Evolutionary conservation across 2,329 filamentous ascomycete species (phyloP).

Genomic region (Aureobasidium sp.): DNA sequence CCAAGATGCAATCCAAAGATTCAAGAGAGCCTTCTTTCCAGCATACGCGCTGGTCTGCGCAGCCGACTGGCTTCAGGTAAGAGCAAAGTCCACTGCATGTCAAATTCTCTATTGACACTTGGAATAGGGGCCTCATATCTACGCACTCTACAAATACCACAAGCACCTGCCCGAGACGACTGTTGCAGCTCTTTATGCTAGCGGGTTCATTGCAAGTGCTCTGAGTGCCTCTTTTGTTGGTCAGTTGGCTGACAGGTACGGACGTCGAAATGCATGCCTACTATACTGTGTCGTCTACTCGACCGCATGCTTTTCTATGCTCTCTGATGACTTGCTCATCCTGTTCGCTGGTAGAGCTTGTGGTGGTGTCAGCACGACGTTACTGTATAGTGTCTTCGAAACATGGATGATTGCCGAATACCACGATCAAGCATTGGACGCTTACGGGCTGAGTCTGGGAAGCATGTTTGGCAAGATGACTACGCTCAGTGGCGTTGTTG

Average conservation of each 20-base stretch:
- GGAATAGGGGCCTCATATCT: constrained; percentile 41
- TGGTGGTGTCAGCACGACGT: constrained; percentile 49
- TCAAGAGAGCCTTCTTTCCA: constrained; percentile 39
- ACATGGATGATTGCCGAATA: constrained; percentile 57
- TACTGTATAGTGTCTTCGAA: constrained; percentile 55
- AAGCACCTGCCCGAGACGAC: constrained; percentile 40
- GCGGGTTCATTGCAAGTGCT: constrained; percentile 45
- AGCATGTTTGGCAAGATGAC: constrained; percentile 49
- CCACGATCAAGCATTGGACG: constrained; percentile 39
- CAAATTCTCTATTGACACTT: not conserved
- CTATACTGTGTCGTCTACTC: constrained; percentile 50
- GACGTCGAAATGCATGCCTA: constrained; percentile 48
- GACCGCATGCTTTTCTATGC: constrained; percentile 46
- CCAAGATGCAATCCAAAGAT: constrained; percentile 27
- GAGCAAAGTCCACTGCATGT: constrained; percentile 21
- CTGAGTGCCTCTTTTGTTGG: constrained; percentile 45
- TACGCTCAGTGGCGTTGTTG: constrained; percentile 49
- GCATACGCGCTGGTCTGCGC: constrained; percentile 39
- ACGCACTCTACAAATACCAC: constrained; percentile 48
- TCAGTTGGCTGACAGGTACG: constrained; percentile 43
- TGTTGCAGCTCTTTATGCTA: constrained; percentile 42
- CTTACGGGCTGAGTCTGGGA: constrained; percentile 40
- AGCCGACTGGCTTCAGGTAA: constrained; percentile 40
- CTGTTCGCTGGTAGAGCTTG: constrained; percentile 49
- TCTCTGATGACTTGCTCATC: constrained; percentile 39